Evolutionary conservation across 495 filamentous ascomycete species (phyloP).

Genomic region (Podospora pseudoanserina): DNA sequence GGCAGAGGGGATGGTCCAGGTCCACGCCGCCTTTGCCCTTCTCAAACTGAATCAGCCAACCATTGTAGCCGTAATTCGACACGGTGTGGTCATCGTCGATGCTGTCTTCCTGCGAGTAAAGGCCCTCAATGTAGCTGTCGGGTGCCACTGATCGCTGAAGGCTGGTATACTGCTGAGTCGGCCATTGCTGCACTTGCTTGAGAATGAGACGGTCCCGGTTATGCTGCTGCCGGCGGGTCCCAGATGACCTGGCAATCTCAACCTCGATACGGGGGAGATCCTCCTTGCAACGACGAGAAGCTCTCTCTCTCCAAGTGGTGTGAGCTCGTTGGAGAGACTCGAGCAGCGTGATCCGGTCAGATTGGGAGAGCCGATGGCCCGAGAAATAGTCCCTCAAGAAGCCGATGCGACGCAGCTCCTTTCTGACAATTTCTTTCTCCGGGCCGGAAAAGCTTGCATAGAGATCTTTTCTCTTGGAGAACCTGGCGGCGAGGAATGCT

Average conservation of each 20-base stretch:
- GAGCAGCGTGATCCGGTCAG: conserved; percentile 19
- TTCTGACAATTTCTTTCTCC: conserved; percentile 26
- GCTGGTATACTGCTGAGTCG: conserved; percentile 12
- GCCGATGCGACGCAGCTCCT: conserved; percentile 28
- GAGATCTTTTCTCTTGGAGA: conserved; percentile 21
- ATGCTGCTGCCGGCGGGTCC: conserved; percentile 9
- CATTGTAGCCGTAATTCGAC: conserved; percentile 30
- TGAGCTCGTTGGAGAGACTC: conserved; percentile 20
- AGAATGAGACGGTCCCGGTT: conserved; percentile 22
- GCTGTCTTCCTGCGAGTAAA: conserved; percentile 20
- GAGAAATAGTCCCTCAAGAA: conserved; percentile 25
- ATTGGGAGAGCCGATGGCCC: conserved; percentile 17
- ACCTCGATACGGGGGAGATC: conserved; percentile 18
- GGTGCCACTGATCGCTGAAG: conserved; percentile 17
- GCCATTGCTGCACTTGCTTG: conserved; percentile 25
- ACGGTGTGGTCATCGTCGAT: conserved; percentile 25
- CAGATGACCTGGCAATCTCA: conserved; percentile 16
- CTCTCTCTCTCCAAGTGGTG: conserved; percentile 19
- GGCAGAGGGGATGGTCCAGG: conserved; percentile 22
- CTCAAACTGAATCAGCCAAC: conserved; percentile 27
- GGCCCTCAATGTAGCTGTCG: conserved; percentile 22
- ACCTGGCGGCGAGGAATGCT: conserved; percentile 22
- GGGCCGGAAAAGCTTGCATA: conserved; percentile 21
- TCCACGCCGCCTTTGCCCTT: conserved; percentile 27
- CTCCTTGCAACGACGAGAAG: conserved; percentile 11